Percentiles rank a stretch among this genome's conserved stretches.
These are phyloP conservation scores for Mallotus japonicus DNA, from an alignment of 441 rosid genomes.

Conservation along the genomic window DNA sequence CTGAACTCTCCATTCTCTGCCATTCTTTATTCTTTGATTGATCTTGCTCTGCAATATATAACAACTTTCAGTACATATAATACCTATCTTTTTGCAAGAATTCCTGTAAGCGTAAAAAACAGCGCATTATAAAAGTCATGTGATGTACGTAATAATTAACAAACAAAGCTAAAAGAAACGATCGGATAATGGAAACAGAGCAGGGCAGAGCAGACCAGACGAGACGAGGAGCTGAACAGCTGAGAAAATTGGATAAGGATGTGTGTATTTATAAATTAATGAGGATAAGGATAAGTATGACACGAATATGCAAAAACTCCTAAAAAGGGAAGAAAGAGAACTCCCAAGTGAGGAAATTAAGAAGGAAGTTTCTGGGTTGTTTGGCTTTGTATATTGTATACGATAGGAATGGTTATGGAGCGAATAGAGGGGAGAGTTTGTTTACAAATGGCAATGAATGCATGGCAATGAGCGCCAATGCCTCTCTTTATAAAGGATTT, in stretches of 20 bases:
- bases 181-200: not conserved
- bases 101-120: too few species aligned
- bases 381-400: not conserved
- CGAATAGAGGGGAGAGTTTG: not conserved
- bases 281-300: constrained; percentile 10
- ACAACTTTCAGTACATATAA: too few species aligned
- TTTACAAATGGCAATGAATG: not conserved
- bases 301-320: not conserved
- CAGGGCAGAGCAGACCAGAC: too few species aligned
- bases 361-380: not conserved
- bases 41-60: not conserved
- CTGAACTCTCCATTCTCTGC: constrained; percentile 32
- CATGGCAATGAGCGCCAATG: not conserved
- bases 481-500: not conserved
- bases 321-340: too few species aligned
- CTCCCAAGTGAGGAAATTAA: not conserved
- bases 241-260: too few species aligned
- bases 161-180: not conserved
- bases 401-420: not conserved
- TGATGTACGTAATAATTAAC: too few species aligned
- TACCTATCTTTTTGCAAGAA: too few species aligned
- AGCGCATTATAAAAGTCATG: too few species aligned
- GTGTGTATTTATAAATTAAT: too few species aligned
- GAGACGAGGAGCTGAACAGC: too few species aligned
- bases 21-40: constrained; percentile 2